Evolutionary conservation across 164 flowering plant genomes (phyloP).

Genomic region (Chimonanthus salicifolius): DNA sequence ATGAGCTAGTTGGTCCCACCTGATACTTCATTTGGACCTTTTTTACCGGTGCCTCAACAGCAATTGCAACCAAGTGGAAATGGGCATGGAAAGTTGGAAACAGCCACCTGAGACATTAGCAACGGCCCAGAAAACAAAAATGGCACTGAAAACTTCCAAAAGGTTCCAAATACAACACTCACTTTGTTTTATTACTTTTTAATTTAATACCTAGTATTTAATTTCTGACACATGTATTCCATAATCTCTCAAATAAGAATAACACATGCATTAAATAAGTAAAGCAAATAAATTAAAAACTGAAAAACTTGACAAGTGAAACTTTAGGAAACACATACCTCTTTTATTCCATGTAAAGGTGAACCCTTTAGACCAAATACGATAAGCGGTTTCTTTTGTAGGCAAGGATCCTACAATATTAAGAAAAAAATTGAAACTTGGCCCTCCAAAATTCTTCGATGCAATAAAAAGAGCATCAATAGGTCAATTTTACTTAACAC

Average conservation of each 20-base stretch:
- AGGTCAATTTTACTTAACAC: background rate
- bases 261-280: too few relatives aligned
- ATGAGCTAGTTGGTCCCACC: background rate
- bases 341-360: conserved; percentile 14
- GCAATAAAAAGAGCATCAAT: background rate
- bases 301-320: background rate
- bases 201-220: background rate
- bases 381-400: conserved; percentile 6
- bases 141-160: background rate
- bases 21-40: background rate
- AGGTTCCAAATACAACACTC: background rate
- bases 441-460: background rate
- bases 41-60: background rate
- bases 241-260: background rate
- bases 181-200: background rate
- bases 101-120: background rate
- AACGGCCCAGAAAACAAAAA: too few relatives aligned
- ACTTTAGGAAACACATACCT: background rate
- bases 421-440: background rate
- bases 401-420: conserved; percentile 8
- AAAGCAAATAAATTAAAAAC: background rate
- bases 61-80: background rate
- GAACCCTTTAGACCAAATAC: conserved; percentile 18
- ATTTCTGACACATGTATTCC: background rate
- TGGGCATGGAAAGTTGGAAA: background rate